Base-by-base conservation (phyloP, 2,329 filamentous ascomycete genomes). In the Colletotrichum camelliae region DNA sequence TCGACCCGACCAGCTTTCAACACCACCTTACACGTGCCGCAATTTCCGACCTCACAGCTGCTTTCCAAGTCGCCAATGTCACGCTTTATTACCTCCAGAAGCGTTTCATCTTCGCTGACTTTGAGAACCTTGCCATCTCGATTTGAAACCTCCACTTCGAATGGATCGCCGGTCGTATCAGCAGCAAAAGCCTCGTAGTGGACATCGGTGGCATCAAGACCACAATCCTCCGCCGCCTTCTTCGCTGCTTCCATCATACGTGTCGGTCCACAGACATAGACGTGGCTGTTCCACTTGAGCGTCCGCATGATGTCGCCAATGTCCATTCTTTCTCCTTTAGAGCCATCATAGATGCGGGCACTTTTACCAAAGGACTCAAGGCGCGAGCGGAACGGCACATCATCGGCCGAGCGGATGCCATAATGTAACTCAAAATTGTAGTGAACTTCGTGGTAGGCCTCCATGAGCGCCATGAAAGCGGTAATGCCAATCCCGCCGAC, bases 401-500 rank as follows among this genome's bases (percentile, higher is more conserved):
- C 91, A 0, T 86, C 84, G 0, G 80, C 80, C 1, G 85, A 87
- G 10, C 89, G 87, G 16, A 93, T 88, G 0, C 89, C 91, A 76
- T 91, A 93, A 82, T 94, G 92, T 55, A 94, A 81, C 27, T 86
- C 84, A 48, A 87, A 88, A 72, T 88, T 87, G 80, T 83, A 89
- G 79, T 91, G 86, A 74, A 89, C 88, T 6, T 78, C 37, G 18
- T 83, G 80, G 75, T 87, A 87, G 1, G 35, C 68, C 65, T 88
- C 82, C 4, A 91, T 80, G 29, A 91, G 83, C 1, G 85, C 79
- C 10, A 94, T 79, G 77, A 94, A 94, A 0, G 92, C 92, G 2
- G 93, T 94, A 76, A 94, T 89, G 1, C 92, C 93, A 35, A 94
- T 91, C 0, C 92, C 93, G 12, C 90, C 92, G 0, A 88, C 91